Evolutionary conservation across 345 rosid genomes (phyloP).

Genomic region (Gossypium australe): DNA sequence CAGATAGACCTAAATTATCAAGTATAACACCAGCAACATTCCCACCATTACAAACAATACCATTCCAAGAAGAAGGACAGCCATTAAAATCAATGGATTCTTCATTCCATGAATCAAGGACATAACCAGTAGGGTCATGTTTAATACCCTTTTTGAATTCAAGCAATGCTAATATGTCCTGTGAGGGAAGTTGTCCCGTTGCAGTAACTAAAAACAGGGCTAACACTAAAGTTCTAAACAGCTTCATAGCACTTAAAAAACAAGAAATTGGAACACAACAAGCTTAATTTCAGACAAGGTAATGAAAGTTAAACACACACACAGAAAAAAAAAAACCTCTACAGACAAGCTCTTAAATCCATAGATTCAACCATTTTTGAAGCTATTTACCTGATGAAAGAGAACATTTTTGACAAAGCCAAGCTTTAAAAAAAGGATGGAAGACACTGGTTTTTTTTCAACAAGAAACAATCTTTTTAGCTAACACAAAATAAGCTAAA

Average conservation of each 20-base stretch:
- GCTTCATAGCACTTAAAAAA: slow-evolving; percentile 37
- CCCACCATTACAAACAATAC: slow-evolving; percentile 82
- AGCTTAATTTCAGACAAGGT: too few relatives aligned
- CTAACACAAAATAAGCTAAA: slow-evolving; percentile 23
- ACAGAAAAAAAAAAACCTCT: too few relatives aligned
- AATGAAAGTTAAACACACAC: too few relatives aligned
- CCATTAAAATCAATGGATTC: slow-evolving; percentile 94
- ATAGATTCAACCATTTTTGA: not conserved
- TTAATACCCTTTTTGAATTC: slow-evolving; percentile 92
- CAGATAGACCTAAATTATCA: slow-evolving; percentile 68
- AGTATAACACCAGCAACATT: slow-evolving; percentile 89
- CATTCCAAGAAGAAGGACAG: slow-evolving; percentile 97
- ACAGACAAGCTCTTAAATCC: not conserved
- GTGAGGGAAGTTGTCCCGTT: slow-evolving; percentile 92
- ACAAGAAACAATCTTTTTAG: slow-evolving; percentile 27
- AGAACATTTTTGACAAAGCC: slow-evolving; percentile 10
- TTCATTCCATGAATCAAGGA: slow-evolving; percentile 88
- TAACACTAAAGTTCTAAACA: slow-evolving; percentile 38
- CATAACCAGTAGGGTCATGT: slow-evolving; percentile 97
- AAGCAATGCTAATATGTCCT: slow-evolving; percentile 87
- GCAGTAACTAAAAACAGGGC: slow-evolving; percentile 43
- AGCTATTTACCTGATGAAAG: slow-evolving; percentile 22
- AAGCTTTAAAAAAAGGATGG: slow-evolving; percentile 14
- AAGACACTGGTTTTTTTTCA: slow-evolving; percentile 16
- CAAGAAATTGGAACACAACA: too few relatives aligned